These are phyloP conservation scores for Xylariomycetidae sp. DNA, from an alignment of 2,329 filamentous ascomycete species.

Conservation along the genomic window DNA sequence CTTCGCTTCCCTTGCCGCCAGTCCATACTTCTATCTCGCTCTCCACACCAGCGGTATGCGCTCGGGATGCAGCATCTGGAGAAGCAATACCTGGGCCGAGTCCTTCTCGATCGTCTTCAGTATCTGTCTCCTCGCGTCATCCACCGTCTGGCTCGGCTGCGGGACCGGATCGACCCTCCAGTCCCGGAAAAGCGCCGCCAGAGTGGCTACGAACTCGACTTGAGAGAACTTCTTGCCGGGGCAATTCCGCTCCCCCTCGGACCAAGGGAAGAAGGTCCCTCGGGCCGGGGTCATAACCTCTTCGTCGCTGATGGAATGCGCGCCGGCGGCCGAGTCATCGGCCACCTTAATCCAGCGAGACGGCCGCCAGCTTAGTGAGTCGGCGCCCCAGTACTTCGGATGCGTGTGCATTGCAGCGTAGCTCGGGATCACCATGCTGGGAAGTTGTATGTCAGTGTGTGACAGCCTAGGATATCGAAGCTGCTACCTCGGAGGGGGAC, in stretches of 20 bases:
- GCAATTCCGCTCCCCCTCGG: conserved; percentile 26
- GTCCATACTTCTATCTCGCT: no score
- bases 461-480: no score
- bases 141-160: neutral
- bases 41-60: conserved; percentile 8
- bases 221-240: conserved; percentile 30
- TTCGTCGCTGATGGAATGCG: no score
- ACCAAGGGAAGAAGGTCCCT: conserved; percentile 25
- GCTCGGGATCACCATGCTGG: conserved; percentile 13
- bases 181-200: conserved; percentile 11
- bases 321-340: no score
- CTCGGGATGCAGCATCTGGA: conserved; percentile 12
- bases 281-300: conserved; percentile 11
- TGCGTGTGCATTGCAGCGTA: conserved; percentile 16
- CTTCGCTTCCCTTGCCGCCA: no score
- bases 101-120: conserved; percentile 6
- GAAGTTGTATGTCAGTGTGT: no score
- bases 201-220: conserved; percentile 25
- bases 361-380: conserved; percentile 15
- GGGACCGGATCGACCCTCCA: conserved; percentile 2
- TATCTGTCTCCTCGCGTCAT: conserved; percentile 1
- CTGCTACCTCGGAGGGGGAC: no score
- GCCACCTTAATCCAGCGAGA: conserved; percentile 13
- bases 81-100: conserved; percentile 5
- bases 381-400: conserved; percentile 15